Evolutionary conservation across 1,139 yeast genomes (phyloP).

Genomic region (Geotrichum macrosporum): DNA sequence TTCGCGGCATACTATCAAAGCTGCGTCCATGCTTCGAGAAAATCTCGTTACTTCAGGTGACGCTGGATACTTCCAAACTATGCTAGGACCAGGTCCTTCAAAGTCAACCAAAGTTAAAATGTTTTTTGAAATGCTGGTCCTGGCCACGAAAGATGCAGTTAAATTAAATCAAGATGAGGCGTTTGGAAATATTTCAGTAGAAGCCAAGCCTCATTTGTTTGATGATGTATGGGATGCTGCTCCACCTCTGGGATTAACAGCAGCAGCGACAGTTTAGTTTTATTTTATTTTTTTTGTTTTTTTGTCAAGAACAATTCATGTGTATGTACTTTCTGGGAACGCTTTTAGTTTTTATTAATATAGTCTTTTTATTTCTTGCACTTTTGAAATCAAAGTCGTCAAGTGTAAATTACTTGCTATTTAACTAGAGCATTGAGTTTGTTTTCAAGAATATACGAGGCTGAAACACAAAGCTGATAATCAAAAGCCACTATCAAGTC

Average conservation of each 20-base stretch:
- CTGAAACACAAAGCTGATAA: not conserved
- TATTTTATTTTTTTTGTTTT: constrained; percentile 1
- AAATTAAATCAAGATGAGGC: constrained; percentile 56
- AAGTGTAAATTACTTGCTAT: too few relatives aligned
- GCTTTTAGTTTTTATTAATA: constrained; percentile 6
- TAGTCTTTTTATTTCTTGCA: too few relatives aligned
- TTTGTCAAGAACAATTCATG: too few relatives aligned
- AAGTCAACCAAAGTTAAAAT: constrained; percentile 43
- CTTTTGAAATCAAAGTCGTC: too few relatives aligned
- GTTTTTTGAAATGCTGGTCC: constrained; percentile 76
- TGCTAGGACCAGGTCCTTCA: constrained; percentile 21
- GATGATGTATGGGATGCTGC: constrained; percentile 30
- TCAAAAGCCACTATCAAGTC: constrained; percentile 3
- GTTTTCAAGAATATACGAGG: not conserved
- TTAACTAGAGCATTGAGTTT: too few relatives aligned
- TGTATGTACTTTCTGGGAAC: not conserved
- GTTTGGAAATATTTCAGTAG: constrained; percentile 57
- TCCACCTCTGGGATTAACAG: not conserved
- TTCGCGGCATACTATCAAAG: constrained; percentile 51
- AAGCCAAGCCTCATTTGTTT: constrained; percentile 49
- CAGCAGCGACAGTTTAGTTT: not conserved
- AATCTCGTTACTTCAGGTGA: constrained; percentile 31
- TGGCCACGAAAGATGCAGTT: constrained; percentile 75
- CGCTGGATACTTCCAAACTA: constrained; percentile 23
- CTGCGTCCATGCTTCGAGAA: constrained; percentile 51